These are phyloP conservation scores for Solanum aculeatissimum DNA, from an alignment of 305 asterid genomes.

Conservation along the genomic window DNA sequence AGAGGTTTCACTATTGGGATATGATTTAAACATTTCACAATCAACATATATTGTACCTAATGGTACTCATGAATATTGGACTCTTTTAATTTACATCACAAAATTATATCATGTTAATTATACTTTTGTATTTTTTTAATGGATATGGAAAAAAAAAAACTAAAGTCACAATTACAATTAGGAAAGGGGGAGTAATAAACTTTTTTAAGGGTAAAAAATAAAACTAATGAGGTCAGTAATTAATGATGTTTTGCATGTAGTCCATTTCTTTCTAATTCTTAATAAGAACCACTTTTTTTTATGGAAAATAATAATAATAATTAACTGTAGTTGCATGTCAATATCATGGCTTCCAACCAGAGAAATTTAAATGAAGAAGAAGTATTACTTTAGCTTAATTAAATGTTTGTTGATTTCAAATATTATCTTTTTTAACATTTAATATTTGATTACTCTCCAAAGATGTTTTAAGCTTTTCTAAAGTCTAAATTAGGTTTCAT, in stretches of 20 bases:
- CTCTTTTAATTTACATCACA: background rate
- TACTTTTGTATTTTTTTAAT: background rate
- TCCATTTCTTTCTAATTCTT: background rate
- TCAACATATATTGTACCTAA: background rate
- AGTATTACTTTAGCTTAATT: background rate
- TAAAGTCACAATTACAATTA: background rate
- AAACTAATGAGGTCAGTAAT: background rate
- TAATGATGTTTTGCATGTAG: background rate
- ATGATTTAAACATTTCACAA: background rate
- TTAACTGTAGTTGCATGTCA: background rate
- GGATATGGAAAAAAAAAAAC: background rate
- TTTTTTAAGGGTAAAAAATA: background rate
- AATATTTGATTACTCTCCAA: background rate
- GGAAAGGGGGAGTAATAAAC: background rate
- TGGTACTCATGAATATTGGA: background rate
- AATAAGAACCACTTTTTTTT: background rate
- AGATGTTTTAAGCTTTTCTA: background rate
- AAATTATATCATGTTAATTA: background rate
- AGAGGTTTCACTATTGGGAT: background rate
- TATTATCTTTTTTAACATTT: background rate
- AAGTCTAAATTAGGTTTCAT: background rate
- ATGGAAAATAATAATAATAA: too few relatives aligned
- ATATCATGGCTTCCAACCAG: background rate
- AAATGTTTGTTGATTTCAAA: background rate
- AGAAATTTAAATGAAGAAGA: background rate